These are phyloP conservation scores for Cylindrotheca closterium DNA, from an alignment of 108 stramenopile genomes.

Conservation along the genomic window DNA sequence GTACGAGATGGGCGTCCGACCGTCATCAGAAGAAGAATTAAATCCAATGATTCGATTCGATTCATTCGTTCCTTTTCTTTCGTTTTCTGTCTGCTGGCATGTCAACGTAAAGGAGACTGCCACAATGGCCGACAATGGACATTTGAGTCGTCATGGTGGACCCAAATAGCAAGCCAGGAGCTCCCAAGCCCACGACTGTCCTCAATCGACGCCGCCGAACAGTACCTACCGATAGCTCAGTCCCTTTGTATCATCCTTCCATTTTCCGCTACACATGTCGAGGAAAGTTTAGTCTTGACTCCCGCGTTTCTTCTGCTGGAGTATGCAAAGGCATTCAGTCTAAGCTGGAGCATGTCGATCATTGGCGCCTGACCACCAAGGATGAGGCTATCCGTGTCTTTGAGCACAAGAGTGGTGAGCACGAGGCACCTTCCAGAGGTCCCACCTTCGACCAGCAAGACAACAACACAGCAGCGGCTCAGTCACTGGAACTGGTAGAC, in stretches of 20 bases:
- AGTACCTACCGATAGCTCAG: not conserved
- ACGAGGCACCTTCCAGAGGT: not conserved
- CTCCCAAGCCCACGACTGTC: too few relatives aligned
- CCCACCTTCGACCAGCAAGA: not conserved
- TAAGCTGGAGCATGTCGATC: conserved; percentile 36
- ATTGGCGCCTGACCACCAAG: conserved; percentile 27
- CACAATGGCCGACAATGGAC: too few relatives aligned
- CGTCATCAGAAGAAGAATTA: too few relatives aligned
- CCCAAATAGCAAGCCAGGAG: too few relatives aligned
- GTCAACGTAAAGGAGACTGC: too few relatives aligned
- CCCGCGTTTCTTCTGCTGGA: conserved; percentile 12
- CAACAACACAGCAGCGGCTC: conserved; percentile 6
- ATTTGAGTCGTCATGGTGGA: too few relatives aligned
- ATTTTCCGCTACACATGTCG: conserved; percentile 46
- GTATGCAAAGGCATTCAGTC: conserved; percentile 39
- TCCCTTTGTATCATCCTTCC: conserved; percentile 33
- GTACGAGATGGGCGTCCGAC: too few relatives aligned
- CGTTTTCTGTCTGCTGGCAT: too few relatives aligned
- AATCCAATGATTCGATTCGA: too few relatives aligned
- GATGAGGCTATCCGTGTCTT: conserved; percentile 40
- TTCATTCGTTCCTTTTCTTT: too few relatives aligned
- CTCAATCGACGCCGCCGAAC: not conserved
- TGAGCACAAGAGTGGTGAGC: conserved; percentile 11
- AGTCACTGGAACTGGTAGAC: conserved; percentile 20
- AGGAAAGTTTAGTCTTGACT: conserved; percentile 25